These are phyloP conservation scores for Aspergillus nanangensis DNA, from an alignment of 495 filamentous ascomycete species.

Conservation along the genomic window DNA sequence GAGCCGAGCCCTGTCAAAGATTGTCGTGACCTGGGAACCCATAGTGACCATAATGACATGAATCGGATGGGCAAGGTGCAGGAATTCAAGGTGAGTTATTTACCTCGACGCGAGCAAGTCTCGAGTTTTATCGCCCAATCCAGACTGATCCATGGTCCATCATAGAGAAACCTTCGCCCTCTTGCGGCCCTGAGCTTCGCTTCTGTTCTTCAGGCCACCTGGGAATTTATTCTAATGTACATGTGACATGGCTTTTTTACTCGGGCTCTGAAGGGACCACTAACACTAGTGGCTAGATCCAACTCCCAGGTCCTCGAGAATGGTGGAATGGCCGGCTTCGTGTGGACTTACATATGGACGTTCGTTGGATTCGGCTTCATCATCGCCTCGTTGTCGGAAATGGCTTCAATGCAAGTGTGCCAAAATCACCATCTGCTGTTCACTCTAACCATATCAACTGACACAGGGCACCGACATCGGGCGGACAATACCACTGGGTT, in stretches of 20 bases:
- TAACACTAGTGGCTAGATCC: too few species aligned
- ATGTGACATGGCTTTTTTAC: neutral
- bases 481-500: conserved; percentile 36
- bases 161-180: conserved; percentile 41
- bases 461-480: conserved; percentile 32
- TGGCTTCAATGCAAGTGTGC: conserved; percentile 26
- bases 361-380: conserved; percentile 16
- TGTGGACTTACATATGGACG: conserved; percentile 15
- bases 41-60: too few species aligned
- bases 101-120: too few species aligned
- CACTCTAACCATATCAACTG: neutral
- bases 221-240: conserved; percentile 40
- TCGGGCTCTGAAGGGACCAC: too few species aligned
- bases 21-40: too few species aligned
- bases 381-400: conserved; percentile 22
- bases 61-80: too few species aligned
- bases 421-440: neutral
- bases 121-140: too few species aligned
- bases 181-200: conserved; percentile 44
- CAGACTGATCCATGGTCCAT: too few species aligned
- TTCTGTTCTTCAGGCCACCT: conserved; percentile 43
- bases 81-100: too few species aligned
- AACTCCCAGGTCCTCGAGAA: conserved; percentile 13
- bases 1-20: too few species aligned
- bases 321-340: conserved; percentile 13